Evolutionary conservation across 2,329 filamentous ascomycete species (phyloP).

Genomic region (Xylaria sp.): DNA sequence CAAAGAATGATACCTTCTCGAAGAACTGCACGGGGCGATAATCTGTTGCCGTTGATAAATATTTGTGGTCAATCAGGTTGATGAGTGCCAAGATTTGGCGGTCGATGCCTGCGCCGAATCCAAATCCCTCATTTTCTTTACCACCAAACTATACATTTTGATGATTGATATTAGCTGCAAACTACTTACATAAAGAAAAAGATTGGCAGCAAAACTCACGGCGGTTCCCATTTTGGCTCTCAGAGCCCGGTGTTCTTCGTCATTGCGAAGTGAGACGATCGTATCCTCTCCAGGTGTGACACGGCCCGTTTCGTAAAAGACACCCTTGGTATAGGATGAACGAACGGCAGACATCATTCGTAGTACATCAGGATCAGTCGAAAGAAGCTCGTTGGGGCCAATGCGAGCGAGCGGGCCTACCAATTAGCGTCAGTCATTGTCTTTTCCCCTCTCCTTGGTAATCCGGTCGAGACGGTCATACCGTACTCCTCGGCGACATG

Average conservation of each 20-base stretch:
- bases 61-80: slow-evolving; percentile 59
- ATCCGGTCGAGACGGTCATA: slow-evolving; percentile 6
- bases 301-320: slow-evolving; percentile 53
- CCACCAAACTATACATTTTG: slow-evolving; percentile 57
- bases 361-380: slow-evolving; percentile 40
- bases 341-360: slow-evolving; percentile 50
- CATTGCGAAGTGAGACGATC: slow-evolving; percentile 51
- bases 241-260: slow-evolving; percentile 52
- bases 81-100: slow-evolving; percentile 55
- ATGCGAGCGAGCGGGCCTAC: slow-evolving; percentile 43
- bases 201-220: slow-evolving; percentile 45
- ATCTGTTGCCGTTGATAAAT: slow-evolving; percentile 52
- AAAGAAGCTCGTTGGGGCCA: slow-evolving; percentile 45
- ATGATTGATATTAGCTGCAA: not conserved
- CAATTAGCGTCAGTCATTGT: slow-evolving; percentile 11
- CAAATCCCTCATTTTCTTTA: slow-evolving; percentile 58
- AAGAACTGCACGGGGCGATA: slow-evolving; percentile 59
- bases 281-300: slow-evolving; percentile 52
- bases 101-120: slow-evolving; percentile 55
- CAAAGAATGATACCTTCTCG: slow-evolving; percentile 62
- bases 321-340: slow-evolving; percentile 52
- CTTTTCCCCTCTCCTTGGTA: not conserved
- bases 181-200: not conserved
- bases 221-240: slow-evolving; percentile 58
- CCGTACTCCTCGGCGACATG: slow-evolving; percentile 39